phyloP scores from a whole-genome alignment of 257 asterid genomes.

The Verbena officinalis region DNA sequence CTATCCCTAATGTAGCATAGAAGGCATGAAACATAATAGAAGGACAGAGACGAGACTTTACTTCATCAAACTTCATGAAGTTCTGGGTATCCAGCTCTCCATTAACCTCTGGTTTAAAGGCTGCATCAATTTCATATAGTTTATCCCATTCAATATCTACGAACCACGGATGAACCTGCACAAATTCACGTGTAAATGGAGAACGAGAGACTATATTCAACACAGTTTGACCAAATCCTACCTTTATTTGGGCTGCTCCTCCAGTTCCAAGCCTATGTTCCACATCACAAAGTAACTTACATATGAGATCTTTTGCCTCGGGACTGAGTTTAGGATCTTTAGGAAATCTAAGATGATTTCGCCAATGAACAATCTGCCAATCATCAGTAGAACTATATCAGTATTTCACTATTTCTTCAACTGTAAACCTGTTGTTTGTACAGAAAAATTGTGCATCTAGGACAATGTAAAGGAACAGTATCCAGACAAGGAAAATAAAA shows the following conservation, averaged over 20 bases:
- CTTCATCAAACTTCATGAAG: conserved; percentile 95
- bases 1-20: background rate
- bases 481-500: conserved; percentile 10
- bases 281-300: conserved; percentile 83
- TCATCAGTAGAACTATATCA: conserved; percentile 29
- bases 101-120: conserved; percentile 82
- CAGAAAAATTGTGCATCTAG: background rate
- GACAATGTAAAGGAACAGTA: conserved; percentile 5
- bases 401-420: conserved; percentile 23
- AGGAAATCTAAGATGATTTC: conserved; percentile 81
- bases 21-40: conserved; percentile 21
- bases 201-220: conserved; percentile 12
- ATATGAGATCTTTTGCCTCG: conserved; percentile 89
- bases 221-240: conserved; percentile 32
- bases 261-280: conserved; percentile 92
- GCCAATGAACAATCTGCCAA: conserved; percentile 93
- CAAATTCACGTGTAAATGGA: conserved; percentile 27
- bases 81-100: conserved; percentile 96
- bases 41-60: conserved; percentile 37
- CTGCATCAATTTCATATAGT: conserved; percentile 96
- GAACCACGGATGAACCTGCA: conserved; percentile 95
- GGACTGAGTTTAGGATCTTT: conserved; percentile 70
- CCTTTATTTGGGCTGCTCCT: conserved; percentile 89
- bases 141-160: conserved; percentile 72
- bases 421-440: conserved; percentile 10